A percentile compares a stretch with the other conserved stretches of the same genome.
Evolutionary conservation across 1,139 yeast species (phyloP).

Genomic region (Protomyces macrosporus): DNA sequence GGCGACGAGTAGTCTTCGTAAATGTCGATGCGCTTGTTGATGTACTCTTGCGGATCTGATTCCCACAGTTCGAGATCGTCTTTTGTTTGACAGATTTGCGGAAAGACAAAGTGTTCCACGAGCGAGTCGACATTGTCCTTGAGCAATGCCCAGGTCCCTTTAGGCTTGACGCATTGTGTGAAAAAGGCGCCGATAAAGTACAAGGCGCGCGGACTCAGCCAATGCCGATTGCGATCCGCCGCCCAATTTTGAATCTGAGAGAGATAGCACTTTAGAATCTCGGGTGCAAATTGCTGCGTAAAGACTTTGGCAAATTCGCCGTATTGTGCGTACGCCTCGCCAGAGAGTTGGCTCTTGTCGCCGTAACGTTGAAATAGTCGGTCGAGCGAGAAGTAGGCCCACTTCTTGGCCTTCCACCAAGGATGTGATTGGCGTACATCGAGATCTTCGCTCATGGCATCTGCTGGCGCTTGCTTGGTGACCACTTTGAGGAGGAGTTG

Average conservation of each 20-base stretch:
- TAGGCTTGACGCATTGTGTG: slow-evolving; percentile 64
- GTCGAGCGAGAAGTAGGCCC: slow-evolving; percentile 78
- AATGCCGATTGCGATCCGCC: slow-evolving; percentile 45
- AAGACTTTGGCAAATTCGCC: slow-evolving; percentile 39
- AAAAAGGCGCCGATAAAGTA: slow-evolving; percentile 65
- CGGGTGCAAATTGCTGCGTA: slow-evolving; percentile 59
- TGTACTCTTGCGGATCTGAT: slow-evolving; percentile 85
- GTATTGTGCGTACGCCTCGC: slow-evolving; percentile 37
- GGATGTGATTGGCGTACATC: slow-evolving; percentile 49
- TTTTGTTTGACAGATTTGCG: slow-evolving; percentile 68
- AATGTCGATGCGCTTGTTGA: slow-evolving; percentile 68
- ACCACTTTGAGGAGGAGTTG: slow-evolving; percentile 67
- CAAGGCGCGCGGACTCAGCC: slow-evolving; percentile 66
- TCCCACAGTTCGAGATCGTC: slow-evolving; percentile 71
- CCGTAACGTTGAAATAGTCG: slow-evolving; percentile 66
- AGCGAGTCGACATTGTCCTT: slow-evolving; percentile 65
- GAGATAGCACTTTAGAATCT: slow-evolving; percentile 59
- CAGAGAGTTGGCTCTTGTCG: slow-evolving; percentile 39
- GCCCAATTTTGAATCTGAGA: slow-evolving; percentile 72
- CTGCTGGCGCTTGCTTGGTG: slow-evolving; percentile 54
- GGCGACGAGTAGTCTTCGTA: slow-evolving; percentile 69
- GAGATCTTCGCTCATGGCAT: slow-evolving; percentile 45
- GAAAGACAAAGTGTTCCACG: slow-evolving; percentile 69
- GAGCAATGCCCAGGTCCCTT: slow-evolving; percentile 63
- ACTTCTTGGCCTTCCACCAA: slow-evolving; percentile 78